Percentiles rank a stretch among this genome's conserved stretches.
phyloP scores from a whole-genome alignment of 768 basidiomycete species.

The Amanita pseudoporphyria region DNA sequence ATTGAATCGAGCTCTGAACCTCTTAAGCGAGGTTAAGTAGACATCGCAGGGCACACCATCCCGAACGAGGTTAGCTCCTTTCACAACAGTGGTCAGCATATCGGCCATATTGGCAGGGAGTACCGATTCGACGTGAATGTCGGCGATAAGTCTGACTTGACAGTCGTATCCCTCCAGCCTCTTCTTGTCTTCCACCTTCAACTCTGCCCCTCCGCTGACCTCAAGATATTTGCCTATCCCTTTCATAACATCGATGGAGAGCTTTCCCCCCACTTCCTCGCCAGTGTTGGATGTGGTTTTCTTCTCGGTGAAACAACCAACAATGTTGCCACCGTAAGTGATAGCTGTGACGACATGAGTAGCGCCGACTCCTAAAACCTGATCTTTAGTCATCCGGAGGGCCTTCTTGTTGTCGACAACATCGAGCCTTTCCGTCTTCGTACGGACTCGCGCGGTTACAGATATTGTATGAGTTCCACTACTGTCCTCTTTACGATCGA shows the following conservation, averaged over 20 bases:
- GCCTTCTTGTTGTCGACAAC: background rate
- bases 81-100: slow-evolving; percentile 10
- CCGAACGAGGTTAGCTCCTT: slow-evolving; percentile 6
- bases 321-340: slow-evolving; percentile 10
- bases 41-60: slow-evolving; percentile 12
- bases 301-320: slow-evolving; percentile 10
- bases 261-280: background rate
- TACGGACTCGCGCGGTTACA: slow-evolving; percentile 5
- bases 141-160: background rate
- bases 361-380: slow-evolving; percentile 4
- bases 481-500: slow-evolving; percentile 7
- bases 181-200: background rate
- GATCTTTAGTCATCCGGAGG: background rate
- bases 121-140: background rate
- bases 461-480: slow-evolving; percentile 7
- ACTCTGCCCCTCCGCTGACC: slow-evolving; percentile 5
- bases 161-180: background rate
- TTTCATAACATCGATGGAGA: background rate
- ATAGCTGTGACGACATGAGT: slow-evolving; percentile 13
- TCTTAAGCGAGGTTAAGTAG: slow-evolving; percentile 8
- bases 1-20: slow-evolving; percentile 7
- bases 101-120: slow-evolving; percentile 9
- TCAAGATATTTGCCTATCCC: slow-evolving; percentile 7
- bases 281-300: background rate
- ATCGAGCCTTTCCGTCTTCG: slow-evolving; percentile 6